phyloP scores from a whole-genome alignment of 192 early-diverging fungal species.

The Gorgonomyces haynaldii region DNA sequence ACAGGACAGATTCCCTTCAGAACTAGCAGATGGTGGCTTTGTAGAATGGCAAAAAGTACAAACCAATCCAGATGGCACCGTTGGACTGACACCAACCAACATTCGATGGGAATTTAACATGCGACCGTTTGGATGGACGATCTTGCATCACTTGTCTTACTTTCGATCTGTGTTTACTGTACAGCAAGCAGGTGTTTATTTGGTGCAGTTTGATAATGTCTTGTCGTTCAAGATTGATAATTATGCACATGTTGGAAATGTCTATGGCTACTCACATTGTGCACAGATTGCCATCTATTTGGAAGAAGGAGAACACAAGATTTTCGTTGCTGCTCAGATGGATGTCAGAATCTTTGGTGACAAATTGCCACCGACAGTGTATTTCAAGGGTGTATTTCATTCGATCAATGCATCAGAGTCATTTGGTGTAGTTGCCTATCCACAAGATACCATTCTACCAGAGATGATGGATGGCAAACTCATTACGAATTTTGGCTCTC shows the following conservation, averaged over 20 bases:
- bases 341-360: slow-evolving; percentile 63
- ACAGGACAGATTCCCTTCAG: slow-evolving; percentile 46
- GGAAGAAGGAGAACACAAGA: slow-evolving; percentile 31
- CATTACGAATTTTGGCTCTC: slow-evolving; percentile 25
- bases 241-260: slow-evolving; percentile 45
- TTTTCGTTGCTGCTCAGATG: slow-evolving; percentile 48
- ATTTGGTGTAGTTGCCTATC: slow-evolving; percentile 17
- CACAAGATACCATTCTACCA: slow-evolving; percentile 27
- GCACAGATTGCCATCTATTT: slow-evolving; percentile 28
- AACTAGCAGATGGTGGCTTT: slow-evolving; percentile 45
- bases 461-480: slow-evolving; percentile 27
- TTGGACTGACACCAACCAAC: slow-evolving; percentile 39
- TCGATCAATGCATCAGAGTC: slow-evolving; percentile 5
- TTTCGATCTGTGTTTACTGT: slow-evolving; percentile 30
- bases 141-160: slow-evolving; percentile 33
- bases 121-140: slow-evolving; percentile 36
- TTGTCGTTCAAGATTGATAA: slow-evolving; percentile 56
- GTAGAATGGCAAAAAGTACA: slow-evolving; percentile 45
- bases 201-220: slow-evolving; percentile 33
- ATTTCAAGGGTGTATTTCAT: slow-evolving; percentile 17
- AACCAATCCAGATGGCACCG: slow-evolving; percentile 34
- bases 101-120: slow-evolving; percentile 51
- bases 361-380: slow-evolving; percentile 25
- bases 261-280: slow-evolving; percentile 44
- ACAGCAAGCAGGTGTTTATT: slow-evolving; percentile 23